Base-by-base conservation (phyloP, 768 basidiomycete species). In the Psilocybe azurescens region DNA sequence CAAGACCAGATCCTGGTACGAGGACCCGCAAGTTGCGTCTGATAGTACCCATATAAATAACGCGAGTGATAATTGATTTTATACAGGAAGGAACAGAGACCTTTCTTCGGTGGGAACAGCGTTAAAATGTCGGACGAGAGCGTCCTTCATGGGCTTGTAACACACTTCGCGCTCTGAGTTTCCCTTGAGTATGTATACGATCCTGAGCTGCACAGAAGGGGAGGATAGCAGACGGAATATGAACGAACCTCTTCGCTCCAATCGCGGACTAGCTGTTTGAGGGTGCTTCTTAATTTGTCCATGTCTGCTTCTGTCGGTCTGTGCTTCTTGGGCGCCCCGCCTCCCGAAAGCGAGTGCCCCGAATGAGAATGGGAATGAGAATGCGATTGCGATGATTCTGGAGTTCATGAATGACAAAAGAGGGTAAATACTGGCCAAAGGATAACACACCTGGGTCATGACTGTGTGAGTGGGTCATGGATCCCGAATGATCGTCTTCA, bases 251-350 rank as follows among this genome's bases (percentile, higher is more conserved):
- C 90, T 65, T 81, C 83, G 62, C 91, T 93, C 95, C 96, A 99
- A 70, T 99, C 95, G 11, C 95, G 83, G 9, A 95, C 95, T 55
- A 97, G 90, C 68, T 97, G 95, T 70, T 97, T 94, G 41, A 98
- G 75, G 0, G 95, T 97, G 69, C 94, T 95, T 60, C 95, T 79
- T 44, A 99, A 78, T 71, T 97, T 96, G 72, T 97, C 94, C 87
- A 92, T 90, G 67, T 94, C 91, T 62, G 85, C 84, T 39, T 93
- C 91, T 0, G 84, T 86, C 0, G 88, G 84, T 60, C 77, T 81
- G 65, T 81, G 82, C 53, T 72, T 74, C 47, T 38, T 66, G 50
- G 62, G 64, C 20, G 55, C 14, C 28, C 38, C 55, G n/a, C 39
- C 28, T 24, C n/a, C 20, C 4, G 54, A 66, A 33, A 70, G 69